Base-by-base conservation (phyloP, 2,329 filamentous ascomycete genomes). In the Alternaria ventricosa region DNA sequence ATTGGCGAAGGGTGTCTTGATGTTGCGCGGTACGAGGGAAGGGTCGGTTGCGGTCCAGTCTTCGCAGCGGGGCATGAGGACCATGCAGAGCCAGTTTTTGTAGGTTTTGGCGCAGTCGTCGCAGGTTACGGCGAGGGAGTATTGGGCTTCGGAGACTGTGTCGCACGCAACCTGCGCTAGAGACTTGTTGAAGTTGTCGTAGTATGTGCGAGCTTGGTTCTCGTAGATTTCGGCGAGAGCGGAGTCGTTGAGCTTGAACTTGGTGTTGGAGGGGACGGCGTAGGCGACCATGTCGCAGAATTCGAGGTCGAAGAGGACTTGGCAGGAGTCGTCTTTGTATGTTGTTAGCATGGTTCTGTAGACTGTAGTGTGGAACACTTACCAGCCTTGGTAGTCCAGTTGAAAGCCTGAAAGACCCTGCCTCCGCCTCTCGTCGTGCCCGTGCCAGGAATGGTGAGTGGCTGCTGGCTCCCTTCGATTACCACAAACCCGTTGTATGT, bases 21-120 rank as follows among this genome's bases (percentile, higher is more conserved):
- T 86, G 73, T 95, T 96, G 49, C 96, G 91, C 20, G 86, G 83
- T 64, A 89, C 87, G 3, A 93, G 85, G 55, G 64, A 75, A 3
- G 20, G 57, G 13, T 84, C 83, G 2, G 78, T 73, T 53, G 85
- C 87, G 55, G 86, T 87, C 72, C 92, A 96, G 81, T 97, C 95
- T 74, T 93, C 90, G 82, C 96, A 99, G 28, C 94, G 92, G 1
- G 96, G 96, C 65, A 99, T 96, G 15, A 89, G 91, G 27, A 98
- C 94, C 23, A 93, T 92, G 82, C 96, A 99, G 20, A 99, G 89
- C 96, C 96, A 99, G 74, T 89, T 85, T 79, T 96, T 97, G 86
- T 99, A 99, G 9, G 93, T 93, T 1, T 78, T 75, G 15, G 84
- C 87, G 80, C 96, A 99, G 79, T 96, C 87, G 46, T 83, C 80